These are phyloP conservation scores for Liriodendron chinense DNA, from an alignment of 164 flowering plant genomes.

Conservation along the genomic window DNA sequence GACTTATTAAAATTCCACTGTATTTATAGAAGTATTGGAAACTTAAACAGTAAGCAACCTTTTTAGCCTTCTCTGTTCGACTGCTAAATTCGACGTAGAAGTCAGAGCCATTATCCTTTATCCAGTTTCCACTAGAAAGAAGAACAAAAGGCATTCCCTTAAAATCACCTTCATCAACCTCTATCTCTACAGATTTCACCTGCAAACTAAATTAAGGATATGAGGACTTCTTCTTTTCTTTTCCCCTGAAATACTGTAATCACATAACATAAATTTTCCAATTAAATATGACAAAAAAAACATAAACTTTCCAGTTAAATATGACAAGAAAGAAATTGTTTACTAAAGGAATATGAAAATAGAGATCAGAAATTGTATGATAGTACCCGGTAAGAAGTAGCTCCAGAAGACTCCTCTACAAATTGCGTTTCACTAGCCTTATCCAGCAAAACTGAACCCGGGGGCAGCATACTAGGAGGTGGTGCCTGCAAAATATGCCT, in stretches of 20 bases:
- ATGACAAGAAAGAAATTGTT: not conserved
- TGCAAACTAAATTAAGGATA: slow-evolving; percentile 20
- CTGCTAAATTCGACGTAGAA: slow-evolving; percentile 64
- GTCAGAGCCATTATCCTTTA: slow-evolving; percentile 73
- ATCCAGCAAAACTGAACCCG: slow-evolving; percentile 52
- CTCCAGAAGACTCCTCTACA: slow-evolving; percentile 27
- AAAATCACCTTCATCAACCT: slow-evolving; percentile 56
- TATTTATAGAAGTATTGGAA: not conserved
- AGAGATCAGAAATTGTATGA: slow-evolving; percentile 6
- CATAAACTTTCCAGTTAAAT: not conserved
- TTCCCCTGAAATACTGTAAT: not conserved
- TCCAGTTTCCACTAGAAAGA: slow-evolving; percentile 68
- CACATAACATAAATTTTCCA: no score
- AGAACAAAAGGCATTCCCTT: slow-evolving; percentile 94
- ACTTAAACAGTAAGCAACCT: slow-evolving; percentile 36
- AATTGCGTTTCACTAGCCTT: slow-evolving; percentile 69
- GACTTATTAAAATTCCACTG: not conserved
- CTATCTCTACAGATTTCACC: slow-evolving; percentile 68
- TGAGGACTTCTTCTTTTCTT: slow-evolving; percentile 6
- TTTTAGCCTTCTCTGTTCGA: slow-evolving; percentile 39
- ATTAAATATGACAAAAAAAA: no score
- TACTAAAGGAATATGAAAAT: not conserved
- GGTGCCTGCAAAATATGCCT: slow-evolving; percentile 58
- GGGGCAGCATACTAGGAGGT: slow-evolving; percentile 59
- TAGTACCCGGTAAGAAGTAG: slow-evolving; percentile 48